phyloP scores from a whole-genome alignment of 192 early-diverging fungal genomes.

The Linnemannia exigua region DNA sequence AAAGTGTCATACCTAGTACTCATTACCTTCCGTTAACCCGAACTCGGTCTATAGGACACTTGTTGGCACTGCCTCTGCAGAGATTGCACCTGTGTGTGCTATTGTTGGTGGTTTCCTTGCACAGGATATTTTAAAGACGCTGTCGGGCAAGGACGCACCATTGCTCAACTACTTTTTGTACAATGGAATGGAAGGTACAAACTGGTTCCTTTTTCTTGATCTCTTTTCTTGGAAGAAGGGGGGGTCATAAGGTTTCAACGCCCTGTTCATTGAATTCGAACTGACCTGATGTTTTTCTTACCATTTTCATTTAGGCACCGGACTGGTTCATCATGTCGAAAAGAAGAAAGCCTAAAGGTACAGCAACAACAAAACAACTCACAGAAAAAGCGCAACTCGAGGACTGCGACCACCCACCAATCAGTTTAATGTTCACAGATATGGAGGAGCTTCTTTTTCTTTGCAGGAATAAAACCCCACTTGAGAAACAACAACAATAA shows the following conservation, averaged over 20 bases:
- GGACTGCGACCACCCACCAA: too few relatives aligned
- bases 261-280: too few relatives aligned
- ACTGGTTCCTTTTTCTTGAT: constrained; percentile 1
- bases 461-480: background rate
- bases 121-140: constrained; percentile 91
- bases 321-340: constrained; percentile 41
- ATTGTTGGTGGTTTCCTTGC: constrained; percentile 91
- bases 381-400: too few relatives aligned
- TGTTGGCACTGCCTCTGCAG: constrained; percentile 65
- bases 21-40: constrained; percentile 28
- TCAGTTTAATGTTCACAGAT: too few relatives aligned
- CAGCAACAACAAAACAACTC: too few relatives aligned
- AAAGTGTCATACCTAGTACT: constrained; percentile 23
- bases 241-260: too few relatives aligned
- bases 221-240: background rate
- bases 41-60: constrained; percentile 56
- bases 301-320: constrained; percentile 22
- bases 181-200: constrained; percentile 72
- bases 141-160: constrained; percentile 87
- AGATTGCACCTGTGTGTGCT: constrained; percentile 85
- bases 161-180: constrained; percentile 86
- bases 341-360: too few relatives aligned
- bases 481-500: background rate
- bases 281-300: background rate
- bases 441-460: too few relatives aligned